phyloP scores from a whole-genome alignment of 2,329 filamentous ascomycete species.

The Beauveria brongniartii region DNA sequence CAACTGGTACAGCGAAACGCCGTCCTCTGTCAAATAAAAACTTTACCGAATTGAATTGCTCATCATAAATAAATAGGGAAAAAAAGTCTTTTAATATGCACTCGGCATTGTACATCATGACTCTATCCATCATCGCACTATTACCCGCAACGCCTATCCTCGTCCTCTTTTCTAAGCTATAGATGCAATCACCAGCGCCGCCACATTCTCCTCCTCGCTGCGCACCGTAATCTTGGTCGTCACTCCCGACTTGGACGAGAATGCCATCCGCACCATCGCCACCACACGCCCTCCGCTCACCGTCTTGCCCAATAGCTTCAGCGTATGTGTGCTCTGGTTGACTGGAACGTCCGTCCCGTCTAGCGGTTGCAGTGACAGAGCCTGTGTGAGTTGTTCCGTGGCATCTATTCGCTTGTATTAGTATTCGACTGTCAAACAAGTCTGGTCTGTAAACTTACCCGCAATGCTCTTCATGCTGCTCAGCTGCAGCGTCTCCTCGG shows the following conservation, averaged over 20 bases:
- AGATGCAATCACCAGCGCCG: conserved; percentile 73
- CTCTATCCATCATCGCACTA: conserved; percentile 24
- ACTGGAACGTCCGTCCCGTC: conserved; percentile 90
- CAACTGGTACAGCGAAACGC: background rate
- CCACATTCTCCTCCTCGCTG: conserved; percentile 87
- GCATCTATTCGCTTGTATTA: conserved; percentile 55
- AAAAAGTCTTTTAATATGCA: background rate
- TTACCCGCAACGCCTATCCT: conserved; percentile 29
- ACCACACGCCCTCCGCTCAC: conserved; percentile 84
- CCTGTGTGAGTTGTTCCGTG: conserved; percentile 79
- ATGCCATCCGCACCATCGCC: conserved; percentile 85
- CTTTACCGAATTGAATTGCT: too few species aligned
- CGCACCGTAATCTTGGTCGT: conserved; percentile 92
- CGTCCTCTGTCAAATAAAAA: too few species aligned
- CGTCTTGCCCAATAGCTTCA: conserved; percentile 95
- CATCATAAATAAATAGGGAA: background rate
- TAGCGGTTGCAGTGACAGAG: conserved; percentile 83
- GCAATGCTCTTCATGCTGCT: conserved; percentile 85
- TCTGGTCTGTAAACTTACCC: conserved; percentile 49
- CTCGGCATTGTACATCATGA: conserved; percentile 10
- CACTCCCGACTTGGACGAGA: conserved; percentile 82
- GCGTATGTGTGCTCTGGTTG: conserved; percentile 81
- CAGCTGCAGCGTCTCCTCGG: conserved; percentile 83
- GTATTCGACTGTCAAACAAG: background rate
- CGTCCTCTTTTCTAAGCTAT: conserved; percentile 53